phyloP scores from a whole-genome alignment of 768 basidiomycete species.

The Leccinum arenicola region DNA sequence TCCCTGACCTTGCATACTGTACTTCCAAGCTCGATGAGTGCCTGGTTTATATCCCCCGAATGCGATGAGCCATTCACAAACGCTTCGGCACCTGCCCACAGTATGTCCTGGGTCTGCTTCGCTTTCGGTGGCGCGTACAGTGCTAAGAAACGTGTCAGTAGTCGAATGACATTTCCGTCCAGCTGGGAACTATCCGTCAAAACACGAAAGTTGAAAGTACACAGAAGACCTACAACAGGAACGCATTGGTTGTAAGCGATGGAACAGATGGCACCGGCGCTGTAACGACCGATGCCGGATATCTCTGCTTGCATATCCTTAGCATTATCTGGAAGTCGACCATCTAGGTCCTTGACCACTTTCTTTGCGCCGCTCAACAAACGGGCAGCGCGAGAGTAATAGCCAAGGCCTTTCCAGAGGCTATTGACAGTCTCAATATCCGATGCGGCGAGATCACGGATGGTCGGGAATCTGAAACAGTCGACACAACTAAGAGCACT shows the following conservation, averaged over 20 bases:
- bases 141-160: constrained; percentile 81
- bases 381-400: constrained; percentile 83
- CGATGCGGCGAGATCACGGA: constrained; percentile 66
- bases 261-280: constrained; percentile 78
- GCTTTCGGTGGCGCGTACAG: constrained; percentile 79
- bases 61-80: constrained; percentile 56
- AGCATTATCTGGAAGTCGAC: constrained; percentile 76
- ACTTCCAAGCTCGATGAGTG: constrained; percentile 91
- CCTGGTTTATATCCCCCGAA: constrained; percentile 88
- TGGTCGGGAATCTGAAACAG: constrained; percentile 69
- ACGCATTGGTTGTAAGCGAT: constrained; percentile 85
- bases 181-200: constrained; percentile 44
- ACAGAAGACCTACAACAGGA: constrained; percentile 68
- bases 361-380: constrained; percentile 83
- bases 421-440: constrained; percentile 83
- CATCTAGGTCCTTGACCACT: constrained; percentile 60
- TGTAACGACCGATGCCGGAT: constrained; percentile 88
- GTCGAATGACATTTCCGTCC: constrained; percentile 86
- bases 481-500: neutral
- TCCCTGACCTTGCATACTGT: constrained; percentile 87
- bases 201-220: neutral
- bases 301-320: constrained; percentile 78
- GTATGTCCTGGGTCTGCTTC: constrained; percentile 69
- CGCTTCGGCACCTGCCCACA: constrained; percentile 77
- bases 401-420: constrained; percentile 90